phyloP scores from a whole-genome alignment of 768 basidiomycete species.

The Butyriboletus loyo region DNA sequence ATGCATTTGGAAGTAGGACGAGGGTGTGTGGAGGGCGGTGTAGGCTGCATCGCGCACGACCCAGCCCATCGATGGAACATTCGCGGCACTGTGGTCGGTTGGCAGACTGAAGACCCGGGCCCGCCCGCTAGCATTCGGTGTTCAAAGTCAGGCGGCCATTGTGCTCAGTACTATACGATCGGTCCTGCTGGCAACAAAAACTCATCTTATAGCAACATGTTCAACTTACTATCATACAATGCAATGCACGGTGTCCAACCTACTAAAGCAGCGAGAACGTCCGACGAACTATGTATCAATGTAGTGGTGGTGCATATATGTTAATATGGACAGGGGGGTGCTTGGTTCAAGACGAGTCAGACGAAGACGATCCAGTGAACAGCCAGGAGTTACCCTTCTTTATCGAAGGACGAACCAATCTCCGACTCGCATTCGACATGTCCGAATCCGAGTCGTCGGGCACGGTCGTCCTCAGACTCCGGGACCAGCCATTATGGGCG shows the following conservation, averaged over 20 bases:
- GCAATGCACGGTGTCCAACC: not conserved
- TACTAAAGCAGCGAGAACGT: not conserved
- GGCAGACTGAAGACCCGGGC: too few species aligned
- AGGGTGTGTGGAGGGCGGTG: not conserved
- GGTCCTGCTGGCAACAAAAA: not conserved
- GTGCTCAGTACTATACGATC: too few species aligned
- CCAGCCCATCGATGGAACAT: not conserved
- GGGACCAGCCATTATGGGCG: slow-evolving; percentile 7
- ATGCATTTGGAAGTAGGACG: not conserved
- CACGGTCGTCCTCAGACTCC: slow-evolving; percentile 1
- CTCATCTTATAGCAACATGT: not conserved
- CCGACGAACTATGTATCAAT: not conserved
- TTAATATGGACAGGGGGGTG: not conserved
- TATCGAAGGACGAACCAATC: slow-evolving; percentile 1
- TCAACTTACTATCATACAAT: not conserved
- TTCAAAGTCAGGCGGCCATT: too few species aligned
- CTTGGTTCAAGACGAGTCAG: slow-evolving; percentile 2
- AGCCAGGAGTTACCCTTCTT: slow-evolving; percentile 15
- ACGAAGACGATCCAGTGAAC: slow-evolving; percentile 1
- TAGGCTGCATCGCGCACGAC: too few species aligned
- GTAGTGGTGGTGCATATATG: not conserved
- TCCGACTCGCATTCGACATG: slow-evolving; percentile 8
- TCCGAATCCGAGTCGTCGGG: slow-evolving; percentile 21
- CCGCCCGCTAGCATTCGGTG: too few species aligned
- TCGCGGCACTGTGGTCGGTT: not conserved